Evolutionary conservation across 106 monocot genomes (phyloP), one percentile per base, ranked within the genome.

Genomic region (Allium fistulosum): DNA sequence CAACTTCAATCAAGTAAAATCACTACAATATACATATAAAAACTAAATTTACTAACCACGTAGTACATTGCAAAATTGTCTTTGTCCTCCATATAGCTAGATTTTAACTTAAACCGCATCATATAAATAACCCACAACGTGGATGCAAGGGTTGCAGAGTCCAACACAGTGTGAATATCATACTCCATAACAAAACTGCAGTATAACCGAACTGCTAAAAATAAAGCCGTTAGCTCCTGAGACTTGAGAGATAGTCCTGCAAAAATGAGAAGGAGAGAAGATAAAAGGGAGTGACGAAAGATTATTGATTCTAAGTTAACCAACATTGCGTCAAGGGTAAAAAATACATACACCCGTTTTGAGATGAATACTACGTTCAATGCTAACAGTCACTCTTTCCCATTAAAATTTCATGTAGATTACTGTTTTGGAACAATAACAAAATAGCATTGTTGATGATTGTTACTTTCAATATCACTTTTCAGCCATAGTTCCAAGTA

Each of bases 101-200:
- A 77, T 46, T 74, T 79, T 47, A 89, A 63, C 67, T 85, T 85
- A 73, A 89, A 82, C 48, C 85, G 79, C 18, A 89, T 85, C 88
- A 89, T 89, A 63, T 85, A 89, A 45, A 89, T 71, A 67, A 89
- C 88, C 88, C 85, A 89, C 74, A 85, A 47, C 6, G 88, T 89
- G 47, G 85, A 78, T 4, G 61, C 77, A 7, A 89, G 77, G 1
- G 84, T 82, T 16, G 84, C 82, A 49, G 82, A 74, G 66, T 89
- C 88, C 72, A 89, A 74, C 18, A 89, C 37, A 7, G 88, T 89
- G 57, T 85, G 88, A 69, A 89, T 89, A 57, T 89, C 88, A 67
- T 80, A 85, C 67, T 89, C 88, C 82, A 89, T 82, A 46, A 89
- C 82, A 75, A 82, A 80, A 85, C 88, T 89, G 59, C 85, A 89